Evolutionary conservation across 352 stramenopile genomes (phyloP), one percentile per base, ranked within the genome.

Genomic region (Plasmopara viticola): DNA sequence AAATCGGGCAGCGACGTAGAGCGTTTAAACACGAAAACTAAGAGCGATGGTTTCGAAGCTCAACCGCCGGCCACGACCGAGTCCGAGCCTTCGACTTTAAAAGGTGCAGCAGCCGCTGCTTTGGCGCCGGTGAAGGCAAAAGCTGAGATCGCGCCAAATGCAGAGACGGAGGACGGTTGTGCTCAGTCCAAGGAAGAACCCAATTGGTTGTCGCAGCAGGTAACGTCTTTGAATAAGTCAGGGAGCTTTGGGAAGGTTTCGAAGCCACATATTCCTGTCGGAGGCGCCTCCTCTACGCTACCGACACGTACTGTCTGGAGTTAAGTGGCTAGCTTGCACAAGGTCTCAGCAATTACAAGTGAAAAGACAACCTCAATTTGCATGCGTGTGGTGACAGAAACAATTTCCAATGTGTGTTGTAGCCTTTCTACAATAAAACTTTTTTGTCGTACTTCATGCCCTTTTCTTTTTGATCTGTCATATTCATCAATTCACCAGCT

Each of bases 281-380:
- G 59, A 18, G 55, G 49, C 13, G 64, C 68, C 6, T 68, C 68
- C 9, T 59, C 61, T 4, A 48, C 42, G 33, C 44, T 84, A 38
- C 73, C 73, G 6, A 81, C 73, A 9, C 73, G 73, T 37, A 81
- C 70, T 53, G 60, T 79, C 15, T 84, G 73, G 73, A 84, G 62
- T 50, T 84, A 68, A 66, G 51, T 48, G 52, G 45, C 45, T 35
- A 25, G 20, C 20, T 25, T 25, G 20, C 20, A 25, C 20, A 25
- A 25, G 20, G 20, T 3, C 20, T 25, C 20, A 25, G 20, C 20
- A 25, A 25, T 25, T 25, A 25, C 20, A 25, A 25, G 20, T 25
- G 20, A 25, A 25, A 1, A 25, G 20, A 25, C 20, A 25, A 25
- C 20, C 20, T 25, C 20, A 25, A 25, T 25, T 25, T 25, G 20